Percentiles rank a stretch among this genome's conserved stretches.
Evolutionary conservation across 768 basidiomycete genomes (phyloP).

Genomic region (Roridomyces roridus): DNA sequence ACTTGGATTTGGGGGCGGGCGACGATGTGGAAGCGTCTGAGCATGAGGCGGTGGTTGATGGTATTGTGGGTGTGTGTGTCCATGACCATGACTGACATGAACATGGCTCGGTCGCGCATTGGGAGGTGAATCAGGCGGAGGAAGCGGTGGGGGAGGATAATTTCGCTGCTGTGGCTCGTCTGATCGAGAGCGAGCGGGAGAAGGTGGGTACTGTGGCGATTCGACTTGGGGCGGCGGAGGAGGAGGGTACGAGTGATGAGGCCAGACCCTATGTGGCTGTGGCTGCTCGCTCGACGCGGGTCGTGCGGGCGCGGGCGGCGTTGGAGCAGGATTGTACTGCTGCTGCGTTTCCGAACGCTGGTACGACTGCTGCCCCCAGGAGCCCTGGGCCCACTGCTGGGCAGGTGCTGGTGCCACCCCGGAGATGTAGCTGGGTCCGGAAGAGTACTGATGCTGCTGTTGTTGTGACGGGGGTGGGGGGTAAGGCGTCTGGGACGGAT

Average conservation of each 20-base stretch:
- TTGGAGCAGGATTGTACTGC: constrained; percentile 10
- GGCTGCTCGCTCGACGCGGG: constrained; percentile 9
- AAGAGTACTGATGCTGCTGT: constrained; percentile 16
- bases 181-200: constrained; percentile 16
- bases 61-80: constrained; percentile 12
- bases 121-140: constrained; percentile 18
- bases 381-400: constrained; percentile 21
- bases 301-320: constrained; percentile 13
- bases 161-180: constrained; percentile 11
- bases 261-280: constrained; percentile 13
- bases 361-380: constrained; percentile 20
- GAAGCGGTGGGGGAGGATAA: constrained; percentile 12
- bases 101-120: constrained; percentile 1
- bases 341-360: constrained; percentile 12
- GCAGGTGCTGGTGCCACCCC: constrained; percentile 4
- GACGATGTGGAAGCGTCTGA: constrained; percentile 1
- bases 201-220: constrained; percentile 13
- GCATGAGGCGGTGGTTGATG: constrained; percentile 13
- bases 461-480: constrained; percentile 2
- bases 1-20: constrained; percentile 12
- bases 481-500: constrained; percentile 14
- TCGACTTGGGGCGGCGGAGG: constrained; percentile 17
- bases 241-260: constrained; percentile 13
- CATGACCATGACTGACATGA: constrained; percentile 2
- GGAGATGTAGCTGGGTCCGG: constrained; percentile 17